phyloP scores from a whole-genome alignment of 1,284 basidiomycete genomes.

The Cutaneotrichosporon cavernicola region DNA sequence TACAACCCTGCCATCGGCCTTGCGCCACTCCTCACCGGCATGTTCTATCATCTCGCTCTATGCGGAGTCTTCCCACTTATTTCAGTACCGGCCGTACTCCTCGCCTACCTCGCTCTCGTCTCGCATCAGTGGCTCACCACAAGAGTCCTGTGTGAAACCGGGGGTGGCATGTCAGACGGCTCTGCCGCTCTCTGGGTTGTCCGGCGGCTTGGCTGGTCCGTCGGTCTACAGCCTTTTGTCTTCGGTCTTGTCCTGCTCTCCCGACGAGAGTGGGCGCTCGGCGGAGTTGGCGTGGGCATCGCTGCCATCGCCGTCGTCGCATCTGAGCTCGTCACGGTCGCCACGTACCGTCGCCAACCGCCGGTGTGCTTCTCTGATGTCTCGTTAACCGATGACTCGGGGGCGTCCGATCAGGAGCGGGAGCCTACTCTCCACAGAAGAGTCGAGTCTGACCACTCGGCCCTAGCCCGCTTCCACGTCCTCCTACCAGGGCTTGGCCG shows the following conservation, averaged over 20 bases:
- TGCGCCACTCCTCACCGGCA: constrained; percentile 64
- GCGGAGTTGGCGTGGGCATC: constrained; percentile 61
- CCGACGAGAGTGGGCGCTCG: constrained; percentile 67
- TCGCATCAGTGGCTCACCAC: constrained; percentile 72
- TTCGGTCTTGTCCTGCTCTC: constrained; percentile 70
- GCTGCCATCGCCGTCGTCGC: constrained; percentile 54
- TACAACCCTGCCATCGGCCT: constrained; percentile 68
- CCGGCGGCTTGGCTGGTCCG: constrained; percentile 58
- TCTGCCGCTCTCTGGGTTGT: constrained; percentile 70
- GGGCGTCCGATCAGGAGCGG: background rate
- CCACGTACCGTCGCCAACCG: constrained; percentile 15
- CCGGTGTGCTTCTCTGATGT: constrained; percentile 1
- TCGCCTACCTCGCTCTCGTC: constrained; percentile 67
- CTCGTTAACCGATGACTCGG: constrained; percentile 2
- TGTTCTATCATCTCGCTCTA: constrained; percentile 68
- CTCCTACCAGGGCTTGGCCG: constrained; percentile 17
- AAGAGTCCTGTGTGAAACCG: constrained; percentile 68
- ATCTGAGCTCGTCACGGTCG: constrained; percentile 30
- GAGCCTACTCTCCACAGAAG: background rate
- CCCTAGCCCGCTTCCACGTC: constrained; percentile 22
- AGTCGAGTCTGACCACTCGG: constrained; percentile 12
- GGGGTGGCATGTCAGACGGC: constrained; percentile 66
- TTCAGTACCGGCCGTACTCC: constrained; percentile 65
- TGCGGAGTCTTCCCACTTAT: constrained; percentile 73
- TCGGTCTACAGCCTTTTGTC: constrained; percentile 66